A percentile compares a stretch with the other conserved stretches of the same genome.
phyloP scores from a whole-genome alignment of 73 alveolate genomes.

The Paramecium pentaurelia region DNA sequence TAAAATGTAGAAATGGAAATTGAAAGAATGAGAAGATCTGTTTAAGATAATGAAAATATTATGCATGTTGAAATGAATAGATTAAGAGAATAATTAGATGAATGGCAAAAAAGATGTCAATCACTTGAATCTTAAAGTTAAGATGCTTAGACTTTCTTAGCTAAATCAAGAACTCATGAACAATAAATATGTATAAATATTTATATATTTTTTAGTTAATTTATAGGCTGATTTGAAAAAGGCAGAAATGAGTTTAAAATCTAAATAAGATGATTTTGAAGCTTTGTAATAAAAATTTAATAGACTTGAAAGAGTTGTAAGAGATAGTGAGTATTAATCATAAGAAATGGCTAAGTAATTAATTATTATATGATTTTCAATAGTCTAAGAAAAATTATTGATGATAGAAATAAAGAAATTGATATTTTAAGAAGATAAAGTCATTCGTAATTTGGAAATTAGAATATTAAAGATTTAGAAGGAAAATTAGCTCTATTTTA shows the following conservation, averaged over 20 bases:
- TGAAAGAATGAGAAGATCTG: constrained; percentile 48
- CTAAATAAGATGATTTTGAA: constrained; percentile 5
- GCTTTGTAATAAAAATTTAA: not conserved
- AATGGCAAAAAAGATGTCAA: constrained; percentile 6
- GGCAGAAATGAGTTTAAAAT: not conserved
- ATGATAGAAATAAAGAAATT: constrained; percentile 39
- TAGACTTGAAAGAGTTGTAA: not conserved
- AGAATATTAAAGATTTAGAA: not conserved
- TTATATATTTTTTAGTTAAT: not conserved
- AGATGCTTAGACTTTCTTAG: not conserved
- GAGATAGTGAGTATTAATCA: constrained; percentile 13
- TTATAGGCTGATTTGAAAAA: constrained; percentile 20
- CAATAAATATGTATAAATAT: not conserved
- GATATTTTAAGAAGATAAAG: constrained; percentile 14
- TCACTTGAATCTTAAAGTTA: not conserved
- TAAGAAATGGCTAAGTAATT: not conserved
- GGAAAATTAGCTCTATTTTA: not conserved
- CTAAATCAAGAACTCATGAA: constrained; percentile 10
- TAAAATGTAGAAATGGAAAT: constrained; percentile 13
- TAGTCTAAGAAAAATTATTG: constrained; percentile 15
- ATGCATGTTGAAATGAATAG: constrained; percentile 37
- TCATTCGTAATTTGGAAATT: not conserved
- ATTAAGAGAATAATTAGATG: constrained; percentile 32
- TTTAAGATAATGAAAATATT: constrained; percentile 40
- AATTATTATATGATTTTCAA: not conserved